Conservation (phyloP, 306 rosid genomes). For the Corylus heterophylla region DNA sequence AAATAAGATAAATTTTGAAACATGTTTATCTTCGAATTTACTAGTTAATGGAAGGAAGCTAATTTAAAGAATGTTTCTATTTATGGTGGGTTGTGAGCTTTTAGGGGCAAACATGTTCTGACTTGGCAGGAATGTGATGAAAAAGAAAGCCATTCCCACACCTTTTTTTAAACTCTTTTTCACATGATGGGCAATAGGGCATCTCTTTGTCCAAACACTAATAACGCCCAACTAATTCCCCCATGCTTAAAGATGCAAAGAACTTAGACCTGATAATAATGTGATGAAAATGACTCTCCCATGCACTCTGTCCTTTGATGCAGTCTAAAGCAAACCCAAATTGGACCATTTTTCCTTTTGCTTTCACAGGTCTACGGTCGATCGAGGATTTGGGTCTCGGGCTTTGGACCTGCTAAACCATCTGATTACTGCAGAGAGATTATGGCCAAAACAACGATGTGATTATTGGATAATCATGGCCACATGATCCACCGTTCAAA, state of each 20-base stretch:
- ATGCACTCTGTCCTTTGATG: too few species aligned
- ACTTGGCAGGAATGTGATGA: slow-evolving; percentile 53
- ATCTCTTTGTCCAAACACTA: slow-evolving; percentile 14
- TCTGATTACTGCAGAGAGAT: neutral
- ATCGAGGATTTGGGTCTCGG: neutral
- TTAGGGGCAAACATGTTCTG: slow-evolving; percentile 43
- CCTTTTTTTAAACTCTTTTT: neutral
- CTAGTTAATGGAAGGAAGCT: slow-evolving; percentile 26
- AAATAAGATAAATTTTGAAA: too few species aligned
- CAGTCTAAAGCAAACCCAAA: neutral
- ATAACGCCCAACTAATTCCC: neutral
- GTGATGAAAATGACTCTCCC: too few species aligned
- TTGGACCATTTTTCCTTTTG: neutral
- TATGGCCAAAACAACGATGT: neutral
- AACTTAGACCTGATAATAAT: too few species aligned
- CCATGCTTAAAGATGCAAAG: too few species aligned
- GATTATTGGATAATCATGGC: neutral
- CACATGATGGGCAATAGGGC: slow-evolving; percentile 1
- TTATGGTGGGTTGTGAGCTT: slow-evolving; percentile 24
- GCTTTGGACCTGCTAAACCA: neutral
- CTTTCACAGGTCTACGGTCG: neutral
- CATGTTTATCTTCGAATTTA: neutral
- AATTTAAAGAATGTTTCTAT: slow-evolving; percentile 30
- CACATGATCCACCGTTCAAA: neutral
- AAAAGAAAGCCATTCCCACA: slow-evolving; percentile 48